Evolutionary conservation across 1,284 basidiomycete genomes (phyloP).

Genomic region (Cystobasidium sp.): DNA sequence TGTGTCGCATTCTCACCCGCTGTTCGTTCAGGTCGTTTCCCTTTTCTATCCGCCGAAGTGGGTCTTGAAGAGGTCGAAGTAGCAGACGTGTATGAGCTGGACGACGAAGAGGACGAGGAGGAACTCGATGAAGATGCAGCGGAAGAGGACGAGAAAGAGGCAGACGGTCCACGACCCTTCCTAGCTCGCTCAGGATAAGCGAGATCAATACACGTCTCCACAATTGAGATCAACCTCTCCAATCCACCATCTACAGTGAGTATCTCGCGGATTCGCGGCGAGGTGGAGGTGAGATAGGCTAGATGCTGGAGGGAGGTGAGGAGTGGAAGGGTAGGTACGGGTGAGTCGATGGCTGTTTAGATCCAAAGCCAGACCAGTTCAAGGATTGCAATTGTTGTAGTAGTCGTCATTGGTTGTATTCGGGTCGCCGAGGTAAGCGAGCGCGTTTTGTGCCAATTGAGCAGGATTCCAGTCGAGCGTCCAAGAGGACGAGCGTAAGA

Average conservation of each 20-base stretch:
- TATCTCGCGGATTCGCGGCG: slow-evolving; percentile 95
- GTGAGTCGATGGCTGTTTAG: slow-evolving; percentile 89
- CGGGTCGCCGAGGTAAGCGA: no score
- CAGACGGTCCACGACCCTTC: neutral
- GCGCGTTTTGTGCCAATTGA: no score
- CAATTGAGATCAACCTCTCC: slow-evolving; percentile 88
- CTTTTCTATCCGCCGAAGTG: slow-evolving; percentile 4
- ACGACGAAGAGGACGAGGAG: slow-evolving; percentile 20
- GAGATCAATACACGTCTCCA: slow-evolving; percentile 51
- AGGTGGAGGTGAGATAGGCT: slow-evolving; percentile 95
- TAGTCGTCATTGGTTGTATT: no score
- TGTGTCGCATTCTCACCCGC: neutral
- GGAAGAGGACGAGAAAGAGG: neutral
- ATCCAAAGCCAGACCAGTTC: no score
- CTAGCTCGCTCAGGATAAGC: slow-evolving; percentile 29
- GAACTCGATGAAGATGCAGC: slow-evolving; percentile 18
- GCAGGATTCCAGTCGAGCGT: no score
- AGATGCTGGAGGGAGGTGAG: slow-evolving; percentile 97
- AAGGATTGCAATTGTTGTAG: no score
- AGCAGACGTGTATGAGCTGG: neutral
- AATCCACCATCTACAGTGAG: slow-evolving; percentile 97
- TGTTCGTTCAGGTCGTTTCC: slow-evolving; percentile 5
- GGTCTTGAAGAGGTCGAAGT: neutral
- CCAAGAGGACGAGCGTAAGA: no score
- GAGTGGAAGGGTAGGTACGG: slow-evolving; percentile 80